Evolutionary conservation across 345 rosid genomes (phyloP).

Genomic region (Hibiscus tridactylites): DNA sequence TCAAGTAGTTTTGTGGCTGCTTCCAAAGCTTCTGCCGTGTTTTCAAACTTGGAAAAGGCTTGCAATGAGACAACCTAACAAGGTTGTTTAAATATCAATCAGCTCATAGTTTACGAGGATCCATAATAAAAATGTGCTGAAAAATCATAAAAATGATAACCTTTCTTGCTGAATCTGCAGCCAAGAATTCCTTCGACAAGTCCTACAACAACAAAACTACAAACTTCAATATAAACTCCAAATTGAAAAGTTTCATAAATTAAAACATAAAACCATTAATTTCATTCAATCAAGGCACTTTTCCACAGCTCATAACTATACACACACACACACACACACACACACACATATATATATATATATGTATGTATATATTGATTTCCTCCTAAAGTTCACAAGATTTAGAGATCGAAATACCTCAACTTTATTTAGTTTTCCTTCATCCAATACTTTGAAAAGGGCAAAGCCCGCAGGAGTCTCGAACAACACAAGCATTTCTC

Average conservation of each 20-base stretch:
- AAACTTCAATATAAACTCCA: not conserved
- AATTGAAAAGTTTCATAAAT: not conserved
- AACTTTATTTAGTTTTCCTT: conserved; percentile 67
- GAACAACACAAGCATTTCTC: conserved; percentile 51
- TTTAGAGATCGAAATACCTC: conserved; percentile 32
- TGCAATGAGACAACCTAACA: conserved; percentile 64
- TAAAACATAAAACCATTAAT: not conserved
- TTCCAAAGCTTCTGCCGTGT: conserved; percentile 78
- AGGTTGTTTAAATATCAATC: not conserved
- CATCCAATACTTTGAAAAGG: conserved; percentile 70
- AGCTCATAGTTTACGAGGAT: not conserved
- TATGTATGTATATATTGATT: too few species aligned
- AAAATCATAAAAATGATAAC: conserved; percentile 14
- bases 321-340: too few species aligned
- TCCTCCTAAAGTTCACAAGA: not conserved
- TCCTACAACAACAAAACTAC: conserved; percentile 34
- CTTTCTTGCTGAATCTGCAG: conserved; percentile 54
- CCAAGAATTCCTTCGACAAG: conserved; percentile 49
- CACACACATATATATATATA: too few species aligned
- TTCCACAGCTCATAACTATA: not conserved
- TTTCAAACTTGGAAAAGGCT: conserved; percentile 84
- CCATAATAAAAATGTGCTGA: not conserved
- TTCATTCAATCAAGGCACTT: not conserved
- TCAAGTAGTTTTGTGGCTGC: conserved; percentile 66
- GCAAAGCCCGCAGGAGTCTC: conserved; percentile 77